Percentiles rank a stretch among this genome's conserved stretches.
phyloP scores from a whole-genome alignment of 2,329 filamentous ascomycete genomes.

The Xylaria digitata region DNA sequence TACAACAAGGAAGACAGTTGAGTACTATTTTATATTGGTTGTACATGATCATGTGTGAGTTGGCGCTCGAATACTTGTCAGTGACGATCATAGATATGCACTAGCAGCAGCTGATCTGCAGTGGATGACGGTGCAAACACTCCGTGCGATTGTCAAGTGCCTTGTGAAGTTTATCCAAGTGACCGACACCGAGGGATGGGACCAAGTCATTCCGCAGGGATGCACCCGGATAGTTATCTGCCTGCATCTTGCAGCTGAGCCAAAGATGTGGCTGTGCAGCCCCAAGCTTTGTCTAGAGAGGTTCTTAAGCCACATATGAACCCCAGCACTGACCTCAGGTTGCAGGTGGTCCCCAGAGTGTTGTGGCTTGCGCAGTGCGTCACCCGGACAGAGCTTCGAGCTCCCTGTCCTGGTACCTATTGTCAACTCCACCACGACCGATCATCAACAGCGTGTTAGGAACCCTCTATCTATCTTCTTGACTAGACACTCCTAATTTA shows the following conservation, averaged over 20 bases:
- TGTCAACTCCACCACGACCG: slow-evolving; percentile 29
- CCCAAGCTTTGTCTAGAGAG: neutral
- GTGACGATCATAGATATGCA: slow-evolving; percentile 19
- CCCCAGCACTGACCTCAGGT: neutral
- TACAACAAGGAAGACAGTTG: no score
- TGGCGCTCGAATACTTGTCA: slow-evolving; percentile 20
- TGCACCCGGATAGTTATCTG: slow-evolving; percentile 10
- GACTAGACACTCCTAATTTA: slow-evolving; percentile 2
- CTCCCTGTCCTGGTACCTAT: slow-evolving; percentile 5
- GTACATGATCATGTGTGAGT: slow-evolving; percentile 18
- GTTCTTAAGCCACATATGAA: neutral
- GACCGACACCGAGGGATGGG: slow-evolving; percentile 11
- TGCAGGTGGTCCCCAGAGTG: neutral
- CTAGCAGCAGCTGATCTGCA: slow-evolving; percentile 32
- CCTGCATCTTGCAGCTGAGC: slow-evolving; percentile 17
- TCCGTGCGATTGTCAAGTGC: slow-evolving; percentile 19
- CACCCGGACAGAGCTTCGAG: slow-evolving; percentile 33
- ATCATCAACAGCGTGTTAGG: slow-evolving; percentile 17
- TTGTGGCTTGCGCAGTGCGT: slow-evolving; percentile 40
- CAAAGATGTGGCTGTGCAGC: neutral
- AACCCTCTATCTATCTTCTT: slow-evolving; percentile 16
- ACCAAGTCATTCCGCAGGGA: slow-evolving; percentile 24
- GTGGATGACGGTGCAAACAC: slow-evolving; percentile 19
- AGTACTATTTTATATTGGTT: no score
- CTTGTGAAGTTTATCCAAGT: slow-evolving; percentile 13